A percentile compares a stretch with the other conserved stretches of the same genome.
phyloP scores from a whole-genome alignment of 2,329 filamentous ascomycete genomes.

The Canariomyces notabilis region DNA sequence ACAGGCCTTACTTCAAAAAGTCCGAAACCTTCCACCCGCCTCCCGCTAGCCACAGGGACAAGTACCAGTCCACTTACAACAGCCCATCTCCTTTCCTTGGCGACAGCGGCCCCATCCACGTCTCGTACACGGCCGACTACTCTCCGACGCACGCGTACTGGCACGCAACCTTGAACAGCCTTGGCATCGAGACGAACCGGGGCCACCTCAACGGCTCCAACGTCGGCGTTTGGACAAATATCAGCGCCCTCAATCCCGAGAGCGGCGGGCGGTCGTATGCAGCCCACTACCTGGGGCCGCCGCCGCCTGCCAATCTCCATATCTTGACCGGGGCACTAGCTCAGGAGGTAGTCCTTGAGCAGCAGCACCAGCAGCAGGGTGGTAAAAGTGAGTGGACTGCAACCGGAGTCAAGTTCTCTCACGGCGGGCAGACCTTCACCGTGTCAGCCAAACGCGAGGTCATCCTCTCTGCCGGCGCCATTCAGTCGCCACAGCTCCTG shows the following conservation, averaged over 20 bases:
- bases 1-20: conserved; percentile 46
- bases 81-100: conserved; percentile 30
- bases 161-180: conserved; percentile 35
- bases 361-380: too few relatives aligned
- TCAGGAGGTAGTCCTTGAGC: conserved; percentile 39
- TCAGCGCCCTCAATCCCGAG: conserved; percentile 31
- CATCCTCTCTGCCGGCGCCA: conserved; percentile 53
- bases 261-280: conserved; percentile 36
- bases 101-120: conserved; percentile 41
- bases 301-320: conserved; percentile 39
- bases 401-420: conserved; percentile 39
- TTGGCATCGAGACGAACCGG: conserved; percentile 32
- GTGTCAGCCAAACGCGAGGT: conserved; percentile 42
- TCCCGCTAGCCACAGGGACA: conserved; percentile 1
- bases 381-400: conserved; percentile 25
- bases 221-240: conserved; percentile 35
- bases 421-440: conserved; percentile 31
- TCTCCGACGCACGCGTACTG: conserved; percentile 39
- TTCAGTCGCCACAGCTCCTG: conserved; percentile 53
- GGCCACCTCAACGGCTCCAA: conserved; percentile 36
- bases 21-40: conserved; percentile 41
- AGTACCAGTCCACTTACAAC: conserved; percentile 9
- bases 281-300: conserved; percentile 37
- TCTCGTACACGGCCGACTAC: conserved; percentile 40
- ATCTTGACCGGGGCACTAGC: conserved; percentile 44